These are phyloP conservation scores for Mycena vulgaris DNA, from an alignment of 768 basidiomycete genomes.

Conservation along the genomic window DNA sequence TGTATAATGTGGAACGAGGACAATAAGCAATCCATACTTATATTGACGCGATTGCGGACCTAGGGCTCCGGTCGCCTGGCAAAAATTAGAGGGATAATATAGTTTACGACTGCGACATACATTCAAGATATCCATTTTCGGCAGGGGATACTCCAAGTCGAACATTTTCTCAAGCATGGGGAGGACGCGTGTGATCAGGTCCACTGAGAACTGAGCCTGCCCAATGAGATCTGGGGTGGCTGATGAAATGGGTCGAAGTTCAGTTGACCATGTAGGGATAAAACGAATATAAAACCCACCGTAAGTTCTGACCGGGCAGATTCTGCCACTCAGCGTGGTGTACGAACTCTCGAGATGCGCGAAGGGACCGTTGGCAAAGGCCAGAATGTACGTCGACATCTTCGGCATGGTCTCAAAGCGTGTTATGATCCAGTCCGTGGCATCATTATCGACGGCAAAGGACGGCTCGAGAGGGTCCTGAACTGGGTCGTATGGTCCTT, in stretches of 20 bases:
- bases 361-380: constrained; percentile 75
- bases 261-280: neutral
- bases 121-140: constrained; percentile 82
- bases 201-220: constrained; percentile 73
- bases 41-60: neutral
- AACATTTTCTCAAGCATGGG: constrained; percentile 81
- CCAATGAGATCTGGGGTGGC: constrained; percentile 73
- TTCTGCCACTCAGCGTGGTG: constrained; percentile 72
- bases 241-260: constrained; percentile 32
- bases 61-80: neutral
- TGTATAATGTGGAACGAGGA: constrained; percentile 55
- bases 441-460: constrained; percentile 41
- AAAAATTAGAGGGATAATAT: neutral
- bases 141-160: constrained; percentile 80
- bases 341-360: constrained; percentile 68
- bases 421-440: constrained; percentile 68
- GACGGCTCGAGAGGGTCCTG: constrained; percentile 39
- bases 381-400: constrained; percentile 79
- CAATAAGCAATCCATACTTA: neutral
- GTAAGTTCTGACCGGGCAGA: constrained; percentile 75
- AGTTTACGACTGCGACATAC: constrained; percentile 62
- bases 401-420: constrained; percentile 73
- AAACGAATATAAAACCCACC: constrained; percentile 46
- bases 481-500: constrained; percentile 48
- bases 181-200: constrained; percentile 71